Base-by-base conservation (phyloP, 257 asterid genomes). In the Rauvolfia tetraphylla region DNA sequence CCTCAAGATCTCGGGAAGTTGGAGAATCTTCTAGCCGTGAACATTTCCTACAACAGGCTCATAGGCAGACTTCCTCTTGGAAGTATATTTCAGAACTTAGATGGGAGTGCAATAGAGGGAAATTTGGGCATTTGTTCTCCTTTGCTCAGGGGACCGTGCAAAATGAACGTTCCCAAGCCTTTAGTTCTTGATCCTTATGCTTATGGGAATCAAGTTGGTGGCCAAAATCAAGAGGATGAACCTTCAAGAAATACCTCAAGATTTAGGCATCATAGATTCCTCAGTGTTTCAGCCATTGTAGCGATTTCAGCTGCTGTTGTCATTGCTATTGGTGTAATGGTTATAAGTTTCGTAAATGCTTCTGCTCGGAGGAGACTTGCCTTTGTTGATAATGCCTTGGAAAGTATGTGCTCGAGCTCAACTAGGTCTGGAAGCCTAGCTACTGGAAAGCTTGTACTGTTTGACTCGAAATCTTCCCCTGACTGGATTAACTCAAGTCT, bases 331-430 rank as follows among this genome's bases (percentile, higher is more conserved):
- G 99, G 99, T 44, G 97, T 95, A n/a, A 71, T 89, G 77, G 73
- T 87, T 56, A 87, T 95, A 73, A 85, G 78, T 73, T 56, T 95
- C 59, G 81, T 93, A 63, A 95, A 93, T 25, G 97, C 91, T n/a
- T 86, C 90, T 10, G 94, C 90, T 15, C 82, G 97, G 73, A 85
- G 90, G 73, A 85, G 85, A 78, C 80, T 90, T 2, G 79, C 89
- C 0, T 90, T 91, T 9, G 82, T 93, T 3, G 96, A 91, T 17
- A 88, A 76, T 2, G 94, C 94, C 6, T 63, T 90, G 81, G 99
- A 95, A 53, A 95, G 99, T 78, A 92, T 88, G 98, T 91, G 93
- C 81, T 88, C 99, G 1, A 92, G 93, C 81, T 92, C 99, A 17
- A 87, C 95, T 0, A 84, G 85, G 59, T 95, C 99, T 0, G 83